Evolutionary conservation across 1,284 basidiomycete species (phyloP).

Genomic region (Afroboletus lepidellus): DNA sequence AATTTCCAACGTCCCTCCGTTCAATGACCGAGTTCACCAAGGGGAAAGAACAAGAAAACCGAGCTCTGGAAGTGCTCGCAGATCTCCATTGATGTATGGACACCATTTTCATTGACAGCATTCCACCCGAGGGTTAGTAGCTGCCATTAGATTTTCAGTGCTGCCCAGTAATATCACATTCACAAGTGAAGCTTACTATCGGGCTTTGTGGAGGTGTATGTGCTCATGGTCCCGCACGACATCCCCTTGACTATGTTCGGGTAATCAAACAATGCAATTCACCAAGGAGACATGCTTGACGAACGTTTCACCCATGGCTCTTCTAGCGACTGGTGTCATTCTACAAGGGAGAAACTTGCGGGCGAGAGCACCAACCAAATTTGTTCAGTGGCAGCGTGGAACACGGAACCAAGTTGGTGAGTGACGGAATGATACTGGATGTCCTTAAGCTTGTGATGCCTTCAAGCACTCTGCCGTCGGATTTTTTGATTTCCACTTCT

Average conservation of each 20-base stretch:
- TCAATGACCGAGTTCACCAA: constrained; percentile 30
- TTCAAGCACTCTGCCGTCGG: not conserved
- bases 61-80: constrained; percentile 31
- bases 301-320: not conserved
- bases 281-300: not conserved
- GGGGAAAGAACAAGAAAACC: constrained; percentile 21
- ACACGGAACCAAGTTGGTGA: constrained; percentile 15
- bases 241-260: not conserved
- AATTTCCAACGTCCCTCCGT: constrained; percentile 20
- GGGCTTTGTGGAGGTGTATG: constrained; percentile 13
- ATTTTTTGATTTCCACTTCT: not conserved
- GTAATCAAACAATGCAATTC: not conserved
- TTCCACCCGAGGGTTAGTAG: not conserved
- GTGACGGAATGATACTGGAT: constrained; percentile 11
- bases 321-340: constrained; percentile 12
- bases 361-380: constrained; percentile 14
- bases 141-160: not conserved
- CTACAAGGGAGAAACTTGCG: constrained; percentile 34
- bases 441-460: not conserved
- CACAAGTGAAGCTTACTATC: constrained; percentile 24
- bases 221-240: constrained; percentile 22
- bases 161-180: constrained; percentile 20
- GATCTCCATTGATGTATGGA: constrained; percentile 7
- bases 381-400: constrained; percentile 20
- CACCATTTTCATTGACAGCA: not conserved